Conservation (phyloP, 345 rosid genomes). For the Aurinia saxatilis region DNA sequence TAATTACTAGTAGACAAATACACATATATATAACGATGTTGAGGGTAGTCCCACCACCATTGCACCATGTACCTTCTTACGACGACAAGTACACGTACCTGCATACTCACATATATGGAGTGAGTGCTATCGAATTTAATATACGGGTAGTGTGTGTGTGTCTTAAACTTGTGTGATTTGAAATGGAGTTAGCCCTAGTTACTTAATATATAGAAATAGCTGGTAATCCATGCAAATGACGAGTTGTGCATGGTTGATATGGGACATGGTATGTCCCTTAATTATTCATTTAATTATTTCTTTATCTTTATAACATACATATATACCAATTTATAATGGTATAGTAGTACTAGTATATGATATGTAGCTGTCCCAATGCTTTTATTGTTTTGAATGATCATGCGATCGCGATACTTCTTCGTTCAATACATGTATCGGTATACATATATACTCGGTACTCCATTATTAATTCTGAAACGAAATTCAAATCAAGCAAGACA, state of each 20-base stretch:
- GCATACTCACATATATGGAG: conserved; percentile 11
- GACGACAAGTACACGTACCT: conserved; percentile 26
- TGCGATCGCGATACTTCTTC: too few species aligned
- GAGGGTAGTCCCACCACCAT: conserved; percentile 20
- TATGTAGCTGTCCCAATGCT: conserved; percentile 21
- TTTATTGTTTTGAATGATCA: neutral
- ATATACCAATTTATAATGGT: neutral
- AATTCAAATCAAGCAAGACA: too few species aligned
- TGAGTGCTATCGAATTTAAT: conserved; percentile 9
- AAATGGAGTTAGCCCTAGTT: conserved; percentile 19
- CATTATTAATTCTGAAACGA: too few species aligned
- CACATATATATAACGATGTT: neutral
- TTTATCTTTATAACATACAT: neutral
- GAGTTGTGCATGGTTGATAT: conserved; percentile 28
- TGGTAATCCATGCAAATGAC: conserved; percentile 28
- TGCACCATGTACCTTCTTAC: conserved; percentile 15
- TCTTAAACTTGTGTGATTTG: conserved; percentile 16
- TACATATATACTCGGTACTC: too few species aligned
- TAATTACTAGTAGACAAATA: neutral
- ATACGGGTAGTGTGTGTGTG: neutral
- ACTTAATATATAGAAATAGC: conserved; percentile 16
- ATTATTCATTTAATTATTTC: neutral
- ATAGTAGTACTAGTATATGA: neutral
- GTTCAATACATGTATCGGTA: neutral
- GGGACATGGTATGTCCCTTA: conserved; percentile 27